phyloP scores from a whole-genome alignment of 208 protist species.

The Giardia duodenalis region DNA sequence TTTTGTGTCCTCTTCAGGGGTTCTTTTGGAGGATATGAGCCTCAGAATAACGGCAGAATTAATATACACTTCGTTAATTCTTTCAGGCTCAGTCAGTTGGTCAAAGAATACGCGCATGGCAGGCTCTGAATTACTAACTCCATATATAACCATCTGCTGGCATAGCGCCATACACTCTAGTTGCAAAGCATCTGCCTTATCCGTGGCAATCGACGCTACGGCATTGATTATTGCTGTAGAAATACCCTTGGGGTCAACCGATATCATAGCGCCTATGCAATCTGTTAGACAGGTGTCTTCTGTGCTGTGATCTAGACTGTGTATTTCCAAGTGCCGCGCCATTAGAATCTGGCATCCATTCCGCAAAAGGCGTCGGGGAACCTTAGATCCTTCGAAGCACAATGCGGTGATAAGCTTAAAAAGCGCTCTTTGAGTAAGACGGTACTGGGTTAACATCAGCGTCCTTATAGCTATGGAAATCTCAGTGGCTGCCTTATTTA shows the following conservation, averaged over 20 bases:
- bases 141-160: background rate
- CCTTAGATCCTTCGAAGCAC: background rate
- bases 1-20: background rate
- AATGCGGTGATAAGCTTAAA: background rate
- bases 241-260: background rate
- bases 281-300: background rate
- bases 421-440: no score
- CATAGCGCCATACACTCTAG: background rate
- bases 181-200: background rate
- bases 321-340: background rate
- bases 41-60: background rate
- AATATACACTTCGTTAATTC: background rate
- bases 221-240: background rate
- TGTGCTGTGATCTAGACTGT: background rate
- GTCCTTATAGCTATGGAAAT: no score
- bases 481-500: no score
- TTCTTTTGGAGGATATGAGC: background rate
- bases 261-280: background rate
- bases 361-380: background rate
- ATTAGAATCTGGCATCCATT: background rate
- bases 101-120: background rate
- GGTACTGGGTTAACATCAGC: no score
- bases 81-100: background rate
- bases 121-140: background rate
- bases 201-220: background rate